Percentiles rank a stretch among this genome's conserved stretches.
phyloP scores from a whole-genome alignment of 2,329 filamentous ascomycete species.

The Didymosphaeria variabile region DNA sequence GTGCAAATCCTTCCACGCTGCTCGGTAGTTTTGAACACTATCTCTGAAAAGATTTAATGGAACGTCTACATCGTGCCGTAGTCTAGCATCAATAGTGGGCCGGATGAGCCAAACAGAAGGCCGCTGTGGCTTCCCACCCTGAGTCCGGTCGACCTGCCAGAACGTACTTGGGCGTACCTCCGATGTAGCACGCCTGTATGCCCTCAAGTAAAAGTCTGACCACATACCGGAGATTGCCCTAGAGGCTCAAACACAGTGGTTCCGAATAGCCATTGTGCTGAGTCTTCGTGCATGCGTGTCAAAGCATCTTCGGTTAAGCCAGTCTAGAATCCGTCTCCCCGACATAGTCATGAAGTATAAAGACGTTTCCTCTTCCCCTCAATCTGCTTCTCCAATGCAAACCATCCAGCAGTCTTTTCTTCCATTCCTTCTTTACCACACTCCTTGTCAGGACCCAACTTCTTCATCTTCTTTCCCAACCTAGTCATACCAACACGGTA shows the following conservation, averaged over 20 bases:
- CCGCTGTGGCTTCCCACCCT: neutral
- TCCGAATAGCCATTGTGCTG: neutral
- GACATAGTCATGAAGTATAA: conserved; percentile 13
- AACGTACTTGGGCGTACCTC: neutral
- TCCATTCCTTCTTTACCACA: conserved; percentile 15
- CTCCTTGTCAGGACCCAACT: conserved; percentile 5
- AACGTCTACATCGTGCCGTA: neutral
- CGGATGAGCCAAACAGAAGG: neutral
- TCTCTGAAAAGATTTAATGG: conserved; percentile 6
- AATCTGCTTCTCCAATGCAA: conserved; percentile 5
- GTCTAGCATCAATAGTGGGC: conserved; percentile 1
- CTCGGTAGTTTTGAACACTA: neutral
- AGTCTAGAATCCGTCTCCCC: neutral
- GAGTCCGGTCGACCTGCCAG: conserved; percentile 6
- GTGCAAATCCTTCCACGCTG: conserved; percentile 4
- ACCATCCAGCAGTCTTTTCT: conserved; percentile 11
- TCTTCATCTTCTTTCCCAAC: conserved; percentile 1
- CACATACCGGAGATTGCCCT: conserved; percentile 8
- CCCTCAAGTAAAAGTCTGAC: conserved; percentile 9
- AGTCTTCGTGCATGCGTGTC: neutral
- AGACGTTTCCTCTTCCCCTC: conserved; percentile 8
- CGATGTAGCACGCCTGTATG: conserved; percentile 4
- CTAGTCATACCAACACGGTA: neutral
- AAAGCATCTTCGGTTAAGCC: neutral
- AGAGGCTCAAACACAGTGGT: conserved; percentile 8